phyloP scores from a whole-genome alignment of 768 basidiomycete genomes.

The Russula virescens region DNA sequence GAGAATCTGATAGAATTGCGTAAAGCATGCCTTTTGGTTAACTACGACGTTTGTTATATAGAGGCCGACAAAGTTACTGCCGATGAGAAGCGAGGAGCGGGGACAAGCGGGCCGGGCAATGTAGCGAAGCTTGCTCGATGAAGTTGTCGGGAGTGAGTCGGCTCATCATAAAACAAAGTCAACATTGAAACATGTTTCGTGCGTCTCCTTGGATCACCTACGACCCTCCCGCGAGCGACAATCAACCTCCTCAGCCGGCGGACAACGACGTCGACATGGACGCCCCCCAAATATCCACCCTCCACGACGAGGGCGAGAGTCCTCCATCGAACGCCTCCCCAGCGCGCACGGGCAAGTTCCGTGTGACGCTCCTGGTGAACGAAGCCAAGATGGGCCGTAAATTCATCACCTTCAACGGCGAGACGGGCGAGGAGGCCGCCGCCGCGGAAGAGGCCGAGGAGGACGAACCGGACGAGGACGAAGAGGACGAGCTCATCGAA shows the following conservation, averaged over 20 bases:
- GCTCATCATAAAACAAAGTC: background rate
- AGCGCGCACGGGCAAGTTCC: constrained; percentile 35
- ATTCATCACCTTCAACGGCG: constrained; percentile 31
- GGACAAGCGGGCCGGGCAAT: constrained; percentile 8
- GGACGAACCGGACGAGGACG: constrained; percentile 58
- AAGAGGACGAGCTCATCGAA: constrained; percentile 76
- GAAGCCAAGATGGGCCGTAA: constrained; percentile 38
- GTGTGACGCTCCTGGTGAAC: constrained; percentile 47
- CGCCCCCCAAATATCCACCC: constrained; percentile 75
- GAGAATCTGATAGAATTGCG: constrained; percentile 32
- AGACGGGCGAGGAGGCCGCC: constrained; percentile 22
- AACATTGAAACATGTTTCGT: constrained; percentile 41
- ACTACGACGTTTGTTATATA: no score
- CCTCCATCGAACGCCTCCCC: constrained; percentile 42
- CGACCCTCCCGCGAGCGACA: constrained; percentile 26
- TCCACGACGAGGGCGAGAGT: constrained; percentile 66
- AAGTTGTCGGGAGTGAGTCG: background rate
- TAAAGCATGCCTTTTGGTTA: no score
- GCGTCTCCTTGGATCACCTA: constrained; percentile 59
- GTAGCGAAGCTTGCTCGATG: no score
- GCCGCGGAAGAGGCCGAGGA: constrained; percentile 34
- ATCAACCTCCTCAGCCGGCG: constrained; percentile 24
- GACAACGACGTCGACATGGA: constrained; percentile 59
- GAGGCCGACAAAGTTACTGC: no score
- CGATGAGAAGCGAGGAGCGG: constrained; percentile 27